Evolutionary conservation across 2,329 filamentous ascomycete species (phyloP), one percentile per base, ranked within the genome.

Genomic region (Trichoderma atrobrunneum): DNA sequence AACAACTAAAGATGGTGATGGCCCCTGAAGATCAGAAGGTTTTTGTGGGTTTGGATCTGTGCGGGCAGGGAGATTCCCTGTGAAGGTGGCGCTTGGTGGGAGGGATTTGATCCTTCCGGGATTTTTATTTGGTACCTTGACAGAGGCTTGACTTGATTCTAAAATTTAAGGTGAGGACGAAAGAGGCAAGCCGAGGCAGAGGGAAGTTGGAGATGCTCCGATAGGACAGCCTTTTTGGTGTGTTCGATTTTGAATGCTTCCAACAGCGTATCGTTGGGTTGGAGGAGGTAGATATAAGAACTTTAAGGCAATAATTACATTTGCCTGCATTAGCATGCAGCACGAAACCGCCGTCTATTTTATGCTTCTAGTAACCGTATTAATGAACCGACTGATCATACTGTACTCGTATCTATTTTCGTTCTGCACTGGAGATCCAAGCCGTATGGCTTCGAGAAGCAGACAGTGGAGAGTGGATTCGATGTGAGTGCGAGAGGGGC

Each of bases 21-120:
- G 59, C 74, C 73, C 74, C 74, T 76, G 74, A 76, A 72, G 73
- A 76, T 76, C 74, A 62, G 36, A 56, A 36, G 43, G 8, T 36
- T 39, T 70, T 56, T 26, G 21, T 43, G 68, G 48, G 56, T 43
- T 67, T 54, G 64, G 24, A 67, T 39, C 54, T n/a, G 51, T 67
- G 51, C 54, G 18, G 64, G 10, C 54, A 32, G 16, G 43, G 61
- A 48, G n/a, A 26, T 36, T 67, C 48, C 64, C 43, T 59, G 67
- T 21, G 43, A 21, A 11, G 43, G 43, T 54, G 57, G 57, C 39
- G 67, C 11, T 34, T 21, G 56, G 4, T 56, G 65, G 51, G 21
- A 28, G 32, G 66, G 56, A 39, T 18, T 56, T 11, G 48, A 56
- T 66, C 7, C 63, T 54, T 54, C 11, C 48, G 21, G 21, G 48